These are phyloP conservation scores for Diplocarpon mali DNA, from an alignment of 2,329 filamentous ascomycete genomes.

Conservation along the genomic window DNA sequence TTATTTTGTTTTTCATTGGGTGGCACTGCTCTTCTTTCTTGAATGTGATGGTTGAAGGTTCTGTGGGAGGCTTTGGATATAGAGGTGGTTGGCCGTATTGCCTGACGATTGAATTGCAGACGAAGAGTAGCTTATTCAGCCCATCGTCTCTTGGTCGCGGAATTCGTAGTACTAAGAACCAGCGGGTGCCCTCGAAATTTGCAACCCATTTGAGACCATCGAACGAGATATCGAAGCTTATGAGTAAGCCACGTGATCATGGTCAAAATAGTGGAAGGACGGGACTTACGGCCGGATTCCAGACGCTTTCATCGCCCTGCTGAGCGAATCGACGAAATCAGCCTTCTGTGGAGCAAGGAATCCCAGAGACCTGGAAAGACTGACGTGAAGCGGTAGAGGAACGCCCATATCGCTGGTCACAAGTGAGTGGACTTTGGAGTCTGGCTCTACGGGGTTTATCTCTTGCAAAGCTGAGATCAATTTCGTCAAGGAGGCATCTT, in stretches of 20 bases:
- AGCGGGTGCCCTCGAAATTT: constrained; percentile 58
- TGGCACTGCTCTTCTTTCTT: constrained; percentile 3
- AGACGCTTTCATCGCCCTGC: constrained; percentile 32
- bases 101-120: constrained; percentile 53
- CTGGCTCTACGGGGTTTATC: constrained; percentile 4
- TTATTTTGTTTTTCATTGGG: background rate
- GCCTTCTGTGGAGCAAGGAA: constrained; percentile 64
- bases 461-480: constrained; percentile 32
- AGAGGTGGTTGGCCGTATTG: constrained; percentile 57
- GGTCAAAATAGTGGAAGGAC: background rate
- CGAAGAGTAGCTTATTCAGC: constrained; percentile 49
- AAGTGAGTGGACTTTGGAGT: constrained; percentile 49
- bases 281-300: constrained; percentile 34
- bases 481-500: constrained; percentile 36
- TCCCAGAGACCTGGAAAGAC: constrained; percentile 71
- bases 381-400: constrained; percentile 77
- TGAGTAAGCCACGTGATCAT: constrained; percentile 10
- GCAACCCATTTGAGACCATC: constrained; percentile 50
- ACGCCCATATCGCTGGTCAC: constrained; percentile 68
- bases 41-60: background rate
- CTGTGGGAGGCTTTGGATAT: constrained; percentile 38
- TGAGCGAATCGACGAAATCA: constrained; percentile 49
- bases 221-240: constrained; percentile 21
- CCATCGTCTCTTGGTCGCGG: constrained; percentile 36
- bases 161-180: constrained; percentile 72